Evolutionary conservation across 768 basidiomycete species (phyloP).

Genomic region (Gelatoporia subvermispora): DNA sequence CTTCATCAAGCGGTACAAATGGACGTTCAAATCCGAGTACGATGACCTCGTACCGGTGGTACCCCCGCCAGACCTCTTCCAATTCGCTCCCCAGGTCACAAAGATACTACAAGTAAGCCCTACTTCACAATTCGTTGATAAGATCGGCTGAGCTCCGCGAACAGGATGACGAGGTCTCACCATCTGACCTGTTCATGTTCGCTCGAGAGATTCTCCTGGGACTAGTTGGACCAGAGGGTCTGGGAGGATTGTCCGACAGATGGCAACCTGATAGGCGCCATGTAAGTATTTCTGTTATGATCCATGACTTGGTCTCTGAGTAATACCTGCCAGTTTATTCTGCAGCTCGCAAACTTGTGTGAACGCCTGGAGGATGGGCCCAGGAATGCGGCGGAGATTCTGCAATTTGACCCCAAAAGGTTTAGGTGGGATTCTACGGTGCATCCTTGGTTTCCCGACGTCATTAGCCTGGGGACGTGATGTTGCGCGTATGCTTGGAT

Average conservation of each 20-base stretch:
- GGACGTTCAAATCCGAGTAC: constrained; percentile 65
- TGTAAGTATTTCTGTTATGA: constrained; percentile 16
- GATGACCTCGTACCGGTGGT: constrained; percentile 42
- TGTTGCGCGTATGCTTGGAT: background rate
- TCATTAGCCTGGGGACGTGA: background rate
- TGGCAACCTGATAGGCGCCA: constrained; percentile 10
- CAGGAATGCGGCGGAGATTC: constrained; percentile 7
- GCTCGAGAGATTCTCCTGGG: constrained; percentile 37
- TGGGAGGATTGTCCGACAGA: constrained; percentile 4
- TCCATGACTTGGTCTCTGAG: background rate
- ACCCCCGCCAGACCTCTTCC: constrained; percentile 51
- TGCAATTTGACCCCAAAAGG: constrained; percentile 8
- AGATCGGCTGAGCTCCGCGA: background rate
- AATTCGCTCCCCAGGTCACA: constrained; percentile 40
- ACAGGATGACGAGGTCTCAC: constrained; percentile 37
- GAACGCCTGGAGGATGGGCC: constrained; percentile 11
- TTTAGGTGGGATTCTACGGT: constrained; percentile 18
- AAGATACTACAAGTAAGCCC: constrained; percentile 35
- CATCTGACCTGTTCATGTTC: constrained; percentile 35
- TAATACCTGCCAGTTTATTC: constrained; percentile 33
- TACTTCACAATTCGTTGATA: background rate
- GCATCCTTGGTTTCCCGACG: constrained; percentile 25
- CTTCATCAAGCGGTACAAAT: constrained; percentile 69
- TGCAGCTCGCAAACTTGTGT: constrained; percentile 13
- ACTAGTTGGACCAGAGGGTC: background rate